Base-by-base conservation (phyloP, 106 monocot species). In the Phalaenopsis equestris region DNA sequence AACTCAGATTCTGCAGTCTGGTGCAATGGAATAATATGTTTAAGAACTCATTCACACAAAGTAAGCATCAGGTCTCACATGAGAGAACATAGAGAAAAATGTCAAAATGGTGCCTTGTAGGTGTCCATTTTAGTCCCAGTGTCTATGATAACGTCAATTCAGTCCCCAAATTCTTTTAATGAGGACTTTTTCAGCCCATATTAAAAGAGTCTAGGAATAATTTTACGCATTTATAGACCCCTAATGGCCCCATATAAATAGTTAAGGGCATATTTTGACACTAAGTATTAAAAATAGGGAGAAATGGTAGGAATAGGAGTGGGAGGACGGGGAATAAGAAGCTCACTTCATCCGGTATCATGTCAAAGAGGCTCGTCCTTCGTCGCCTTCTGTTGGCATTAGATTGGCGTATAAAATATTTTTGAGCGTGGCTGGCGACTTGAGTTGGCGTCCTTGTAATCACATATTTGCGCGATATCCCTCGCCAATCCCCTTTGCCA, bases 401-500 rank as follows among this genome's bases (percentile, higher is more conserved):
- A 11, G 78, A 68, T 75, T 89, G 88, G 43, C 88, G 85, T 21
- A 89, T 86, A 72, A 86, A 88, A 68, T 85, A 85, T 46, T 88
- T 88, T 45, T 88, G 88, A 78, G 88, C 88, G 75, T 88, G 88
- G 74, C 88, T 88, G 12, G 88, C 88, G 6, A 88, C 88, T 78
- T 88, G 88, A 56, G 88, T 88, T n/a, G 86, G 86, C 0, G 88
- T 86, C 47, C 88, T 80, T 49, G 88, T 81, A 47, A 89, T 43
- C 37, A 89, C 88, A 81, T 37, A 89, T 64, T 86, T 81, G 46
- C 86, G 88, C 30, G 88, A 80, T 83, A 89, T 89, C 16, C 86
- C 88, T 56, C 86, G 80, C 88, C 88, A 89, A 75, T 86, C 86
- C 61, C 88, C 88, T 84, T 89, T 89, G 37, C 88, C 86, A 57